Base-by-base conservation (phyloP, 257 asterid species). In the Capsicum chinense region DNA sequence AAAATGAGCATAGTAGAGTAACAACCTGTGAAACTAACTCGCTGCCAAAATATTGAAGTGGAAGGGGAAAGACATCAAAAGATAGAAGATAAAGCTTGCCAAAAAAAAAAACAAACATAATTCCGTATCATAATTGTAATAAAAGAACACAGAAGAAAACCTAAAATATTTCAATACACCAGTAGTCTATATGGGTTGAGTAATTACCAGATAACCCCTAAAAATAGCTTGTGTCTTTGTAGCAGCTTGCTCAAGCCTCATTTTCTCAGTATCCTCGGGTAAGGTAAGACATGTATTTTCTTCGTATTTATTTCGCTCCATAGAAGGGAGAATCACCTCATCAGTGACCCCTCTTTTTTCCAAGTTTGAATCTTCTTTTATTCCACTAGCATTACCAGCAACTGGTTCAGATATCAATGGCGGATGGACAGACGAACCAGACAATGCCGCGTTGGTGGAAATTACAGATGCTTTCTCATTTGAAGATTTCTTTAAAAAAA, bases 161-260 rank as follows among this genome's bases (percentile, higher is more conserved):
- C 14, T 17, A 64, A 26, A 35, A 47, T 11, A 84, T 3, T 56
- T 56, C 19, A 33, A 26, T 14, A 15, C 15, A 78, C 69, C 69
- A 35, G 56, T 14, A 5, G 59, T 80, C 37, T 12, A 3, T n/a
- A 80, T 13, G 74, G 69, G 54, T 63, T 66, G 62, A 63, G 68
- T 44, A 81, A 39, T 62, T 90, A 91, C 96, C 92, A 86, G 85
- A 83, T 85, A 83, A 85, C 94, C 89, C 84, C 93, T 87, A 71
- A 90, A 83, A 79, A 86, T 88, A 73, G 94, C 90, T 86, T 91
- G 94, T 17, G 84, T 86, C 69, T 88, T 87, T 26, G 78, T 84
- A 83, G 94, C 94, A 86, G 96, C 96, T 91, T 84, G 86, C 57
- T 89, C 92, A 80, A 85, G 93, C 87, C 50, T 82, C 88, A 48